These are phyloP conservation scores for Leccinum subtestaceum DNA, from an alignment of 768 basidiomycete genomes.

Conservation along the genomic window DNA sequence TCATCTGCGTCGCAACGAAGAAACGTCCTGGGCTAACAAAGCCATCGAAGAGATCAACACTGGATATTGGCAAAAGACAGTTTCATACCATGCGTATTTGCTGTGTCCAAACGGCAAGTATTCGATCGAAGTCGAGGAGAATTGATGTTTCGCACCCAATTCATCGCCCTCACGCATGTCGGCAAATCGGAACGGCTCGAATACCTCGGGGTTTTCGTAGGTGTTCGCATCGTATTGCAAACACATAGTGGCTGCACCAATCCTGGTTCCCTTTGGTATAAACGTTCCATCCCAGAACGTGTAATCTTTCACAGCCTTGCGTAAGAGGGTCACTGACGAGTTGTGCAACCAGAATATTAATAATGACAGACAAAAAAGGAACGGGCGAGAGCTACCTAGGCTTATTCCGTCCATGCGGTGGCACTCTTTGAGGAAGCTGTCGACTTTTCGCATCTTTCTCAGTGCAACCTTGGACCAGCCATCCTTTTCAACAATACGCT, in stretches of 20 bases:
- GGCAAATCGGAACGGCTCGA: slow-evolving; percentile 1
- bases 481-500: neutral
- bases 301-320: neutral
- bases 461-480: slow-evolving; percentile 5
- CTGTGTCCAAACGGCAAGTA: neutral
- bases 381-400: neutral
- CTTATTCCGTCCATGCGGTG: slow-evolving; percentile 6
- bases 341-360: neutral
- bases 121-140: neutral
- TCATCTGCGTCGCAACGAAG: neutral
- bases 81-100: neutral
- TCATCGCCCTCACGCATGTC: neutral
- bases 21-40: neutral
- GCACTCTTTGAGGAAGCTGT: slow-evolving; percentile 11
- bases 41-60: neutral
- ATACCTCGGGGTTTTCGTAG: neutral
- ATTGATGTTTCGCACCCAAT: neutral
- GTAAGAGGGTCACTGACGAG: neutral
- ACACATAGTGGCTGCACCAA: neutral
- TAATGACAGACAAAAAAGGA: neutral
- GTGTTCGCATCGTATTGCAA: neutral
- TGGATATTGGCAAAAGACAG: neutral
- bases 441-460: slow-evolving; percentile 7
- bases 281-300: neutral
- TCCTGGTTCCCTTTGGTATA: neutral